Percentiles rank a stretch among this genome's conserved stretches.
These are phyloP conservation scores for Magnaporthiopsis incrustans DNA, from an alignment of 2,329 filamentous ascomycete species.

Conservation along the genomic window DNA sequence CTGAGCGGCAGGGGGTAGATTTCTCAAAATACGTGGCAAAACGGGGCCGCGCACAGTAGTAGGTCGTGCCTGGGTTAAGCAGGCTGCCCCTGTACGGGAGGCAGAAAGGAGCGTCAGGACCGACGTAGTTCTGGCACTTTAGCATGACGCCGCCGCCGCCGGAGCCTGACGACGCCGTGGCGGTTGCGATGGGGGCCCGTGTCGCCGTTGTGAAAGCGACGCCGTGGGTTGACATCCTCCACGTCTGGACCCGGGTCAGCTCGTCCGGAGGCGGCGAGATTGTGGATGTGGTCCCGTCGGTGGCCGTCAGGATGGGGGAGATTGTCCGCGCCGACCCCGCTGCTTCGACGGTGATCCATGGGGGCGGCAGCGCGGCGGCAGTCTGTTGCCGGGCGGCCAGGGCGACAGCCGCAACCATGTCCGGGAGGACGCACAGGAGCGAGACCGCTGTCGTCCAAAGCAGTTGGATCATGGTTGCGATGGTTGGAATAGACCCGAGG, in stretches of 20 bases:
- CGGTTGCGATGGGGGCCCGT: constrained; percentile 8
- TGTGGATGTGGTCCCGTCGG: constrained; percentile 20
- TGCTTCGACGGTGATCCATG: constrained; percentile 25
- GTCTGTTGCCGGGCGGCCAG: not conserved
- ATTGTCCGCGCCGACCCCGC: constrained; percentile 20
- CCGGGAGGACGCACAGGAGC: not conserved
- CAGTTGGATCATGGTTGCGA: not conserved
- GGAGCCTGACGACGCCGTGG: constrained; percentile 9
- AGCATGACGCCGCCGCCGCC: constrained; percentile 17
- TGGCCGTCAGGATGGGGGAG: constrained; percentile 18
- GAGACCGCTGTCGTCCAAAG: not conserved
- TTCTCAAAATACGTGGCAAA: not conserved
- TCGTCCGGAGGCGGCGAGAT: constrained; percentile 19
- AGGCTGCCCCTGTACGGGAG: constrained; percentile 21
- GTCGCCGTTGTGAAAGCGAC: constrained; percentile 21
- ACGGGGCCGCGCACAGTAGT: constrained; percentile 21
- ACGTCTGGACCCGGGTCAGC: constrained; percentile 19
- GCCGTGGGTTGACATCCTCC: constrained; percentile 18
- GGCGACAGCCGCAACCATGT: not conserved
- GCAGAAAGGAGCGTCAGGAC: constrained; percentile 24
- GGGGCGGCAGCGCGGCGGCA: not conserved
- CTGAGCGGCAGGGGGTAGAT: not conserved
- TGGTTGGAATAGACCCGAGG: no score
- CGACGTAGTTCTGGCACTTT: constrained; percentile 20
- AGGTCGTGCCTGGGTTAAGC: constrained; percentile 21